phyloP scores from a whole-genome alignment of 2,329 filamentous ascomycete species.

The Thermothelomyces thermophilus region DNA sequence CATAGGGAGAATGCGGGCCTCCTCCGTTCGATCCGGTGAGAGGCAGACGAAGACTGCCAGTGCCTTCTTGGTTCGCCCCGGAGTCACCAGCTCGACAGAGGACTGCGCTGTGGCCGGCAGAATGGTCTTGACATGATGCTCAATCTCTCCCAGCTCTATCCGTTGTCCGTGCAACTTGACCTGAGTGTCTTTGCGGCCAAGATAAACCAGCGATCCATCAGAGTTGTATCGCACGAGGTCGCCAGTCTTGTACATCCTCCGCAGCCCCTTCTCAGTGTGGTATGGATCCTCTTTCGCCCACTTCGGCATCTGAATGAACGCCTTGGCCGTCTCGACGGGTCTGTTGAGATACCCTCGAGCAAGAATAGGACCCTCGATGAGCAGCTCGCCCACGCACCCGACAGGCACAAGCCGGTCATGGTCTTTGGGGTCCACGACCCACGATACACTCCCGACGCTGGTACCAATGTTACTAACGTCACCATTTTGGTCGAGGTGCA shows the following conservation, averaged over 20 bases:
- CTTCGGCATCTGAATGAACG: slow-evolving; percentile 37
- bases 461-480: slow-evolving; percentile 37
- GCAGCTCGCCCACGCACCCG: slow-evolving; percentile 32
- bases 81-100: slow-evolving; percentile 43
- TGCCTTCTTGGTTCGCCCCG: slow-evolving; percentile 23
- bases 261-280: slow-evolving; percentile 44
- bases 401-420: slow-evolving; percentile 27
- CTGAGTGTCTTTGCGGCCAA: slow-evolving; percentile 47
- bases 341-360: slow-evolving; percentile 45
- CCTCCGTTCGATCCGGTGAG: slow-evolving; percentile 10
- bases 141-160: slow-evolving; percentile 36
- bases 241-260: slow-evolving; percentile 37
- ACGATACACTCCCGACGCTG: slow-evolving; percentile 16
- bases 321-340: slow-evolving; percentile 36
- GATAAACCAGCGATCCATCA: slow-evolving; percentile 33
- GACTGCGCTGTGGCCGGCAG: slow-evolving; percentile 36
- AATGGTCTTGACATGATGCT: slow-evolving; percentile 31
- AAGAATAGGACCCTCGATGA: slow-evolving; percentile 39
- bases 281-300: slow-evolving; percentile 44
- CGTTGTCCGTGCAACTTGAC: slow-evolving; percentile 50
- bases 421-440: slow-evolving; percentile 30
- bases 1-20: slow-evolving; percentile 24
- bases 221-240: slow-evolving; percentile 35
- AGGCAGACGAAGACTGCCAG: slow-evolving; percentile 18
- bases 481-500: not conserved